A percentile compares a stretch with the other conserved stretches of the same genome.
phyloP scores from a whole-genome alignment of 164 flowering plant species.

The Stephania yunnanensis region DNA sequence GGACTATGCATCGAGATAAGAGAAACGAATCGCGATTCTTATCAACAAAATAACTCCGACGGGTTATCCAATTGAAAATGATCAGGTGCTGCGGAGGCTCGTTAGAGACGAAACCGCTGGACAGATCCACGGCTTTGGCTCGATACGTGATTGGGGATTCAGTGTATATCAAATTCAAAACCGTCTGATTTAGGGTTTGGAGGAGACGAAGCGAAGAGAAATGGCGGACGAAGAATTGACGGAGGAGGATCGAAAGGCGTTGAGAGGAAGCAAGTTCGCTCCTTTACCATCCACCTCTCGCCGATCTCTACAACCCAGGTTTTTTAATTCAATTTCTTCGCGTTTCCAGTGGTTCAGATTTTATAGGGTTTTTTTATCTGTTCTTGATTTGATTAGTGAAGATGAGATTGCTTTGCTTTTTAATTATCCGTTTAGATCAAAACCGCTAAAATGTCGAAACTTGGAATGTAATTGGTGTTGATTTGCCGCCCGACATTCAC shows the following conservation, averaged over 20 bases:
- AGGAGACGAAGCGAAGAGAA: background rate
- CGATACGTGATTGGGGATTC: background rate
- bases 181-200: background rate
- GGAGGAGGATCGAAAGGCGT: constrained; percentile 74
- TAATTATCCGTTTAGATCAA: too few relatives aligned
- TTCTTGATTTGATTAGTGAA: background rate
- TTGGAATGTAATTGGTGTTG: too few relatives aligned
- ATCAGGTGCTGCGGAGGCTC: background rate
- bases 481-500: too few relatives aligned
- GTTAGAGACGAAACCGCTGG: background rate
- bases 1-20: too few relatives aligned
- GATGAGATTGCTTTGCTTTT: background rate
- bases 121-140: background rate
- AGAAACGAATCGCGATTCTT: too few relatives aligned
- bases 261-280: constrained; percentile 87
- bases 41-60: too few relatives aligned
- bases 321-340: background rate
- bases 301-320: constrained; percentile 57
- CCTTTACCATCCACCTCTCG: constrained; percentile 57
- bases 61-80: too few relatives aligned
- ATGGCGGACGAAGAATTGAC: constrained; percentile 38
- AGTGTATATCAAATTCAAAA: background rate
- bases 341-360: background rate
- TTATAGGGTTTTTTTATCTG: background rate
- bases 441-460: too few relatives aligned